Base-by-base conservation (phyloP, 371 early-diverging fungal genomes). In the Coemansia sp. region DNA sequence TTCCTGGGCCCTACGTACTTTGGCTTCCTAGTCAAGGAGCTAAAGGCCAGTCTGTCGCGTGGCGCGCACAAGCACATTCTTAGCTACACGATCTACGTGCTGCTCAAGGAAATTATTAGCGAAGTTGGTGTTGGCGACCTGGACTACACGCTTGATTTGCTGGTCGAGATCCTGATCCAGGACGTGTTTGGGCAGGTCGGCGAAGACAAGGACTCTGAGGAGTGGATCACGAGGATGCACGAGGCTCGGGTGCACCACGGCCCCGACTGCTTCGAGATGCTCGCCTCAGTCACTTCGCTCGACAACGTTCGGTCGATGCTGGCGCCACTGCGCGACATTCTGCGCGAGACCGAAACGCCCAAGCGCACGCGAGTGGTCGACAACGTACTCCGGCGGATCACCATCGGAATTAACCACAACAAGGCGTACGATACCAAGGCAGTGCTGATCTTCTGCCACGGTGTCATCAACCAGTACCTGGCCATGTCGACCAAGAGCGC, bases 21-120 rank as follows among this genome's bases (percentile, higher is more conserved):
- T 53, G 83, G 82, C 4, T 96, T 93, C 74, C 85, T 97, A 40
- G 72, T 99, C 37, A 89, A 86, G 56, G 94, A 95, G 72, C 83
- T 99, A 51, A 78, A 81, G 47, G 80, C 87, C 11, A 88, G 91
- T 4, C 77, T 98, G 55, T 82, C 84, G 18, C 84, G 90, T 14
- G 98, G 98, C 42, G 93, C 92, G 61, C 92, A 94, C 72, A 80
- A 90, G 39, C 98, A 98, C 72, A 92, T 98, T 6, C 86, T 98
- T 12, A 92, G 92, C 8, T 97, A 86, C 78, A 95, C 97, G 0
- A 72, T 96, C 53, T 90, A 95, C 67, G 77, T 88, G 2, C 67
- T 99, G 59, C 66, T 97, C 33, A 78, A 78, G 11, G 86, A 87
- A 48, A 77, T 93, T 46, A 14, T 47, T 29, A 16, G 18, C 24